Percentiles rank a stretch among this genome's conserved stretches.
Conservation (phyloP, 176 grass and related monocot genomes). For the Aegilops longissima region DNA sequence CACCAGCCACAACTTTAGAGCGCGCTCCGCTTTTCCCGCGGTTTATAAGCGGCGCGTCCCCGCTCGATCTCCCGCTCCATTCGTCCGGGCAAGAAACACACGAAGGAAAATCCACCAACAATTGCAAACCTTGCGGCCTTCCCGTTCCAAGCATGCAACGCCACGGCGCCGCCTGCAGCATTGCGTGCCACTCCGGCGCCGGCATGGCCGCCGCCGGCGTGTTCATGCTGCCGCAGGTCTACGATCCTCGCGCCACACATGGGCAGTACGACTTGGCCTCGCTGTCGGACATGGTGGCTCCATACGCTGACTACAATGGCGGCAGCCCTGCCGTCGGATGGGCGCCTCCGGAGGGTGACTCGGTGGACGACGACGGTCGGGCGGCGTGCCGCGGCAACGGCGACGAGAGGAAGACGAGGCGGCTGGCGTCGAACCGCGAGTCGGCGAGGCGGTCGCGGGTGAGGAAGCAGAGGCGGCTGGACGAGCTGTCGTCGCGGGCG, state of each 20-base stretch:
- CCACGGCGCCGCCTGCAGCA: conserved; percentile 3
- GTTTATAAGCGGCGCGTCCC: conserved; percentile 34
- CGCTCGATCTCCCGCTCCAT: conserved; percentile 36
- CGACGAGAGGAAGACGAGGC: conserved; percentile 70
- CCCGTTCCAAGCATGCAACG: conserved; percentile 29
- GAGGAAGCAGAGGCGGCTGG: conserved; percentile 79
- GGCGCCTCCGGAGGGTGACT: neutral
- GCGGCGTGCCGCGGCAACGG: neutral
- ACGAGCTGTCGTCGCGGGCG: conserved; percentile 56
- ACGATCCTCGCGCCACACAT: neutral
- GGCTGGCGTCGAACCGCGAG: conserved; percentile 83
- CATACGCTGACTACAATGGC: conserved; percentile 27
- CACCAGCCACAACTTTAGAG: conserved; percentile 21
- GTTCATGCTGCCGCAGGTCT: conserved; percentile 24
- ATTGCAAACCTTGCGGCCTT: neutral
- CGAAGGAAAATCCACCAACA: neutral
- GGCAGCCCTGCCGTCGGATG: neutral
- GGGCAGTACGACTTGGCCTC: neutral
- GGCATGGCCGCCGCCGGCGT: conserved; percentile 9
- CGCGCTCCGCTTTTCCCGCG: conserved; percentile 17
- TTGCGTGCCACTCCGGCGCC: conserved; percentile 28
- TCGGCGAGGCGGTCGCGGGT: conserved; percentile 75
- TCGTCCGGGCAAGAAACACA: conserved; percentile 3
- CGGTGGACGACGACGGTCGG: neutral
- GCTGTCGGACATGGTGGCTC: conserved; percentile 2